These are phyloP conservation scores for Nissolia schottii DNA, from an alignment of 306 rosid species.

Conservation along the genomic window DNA sequence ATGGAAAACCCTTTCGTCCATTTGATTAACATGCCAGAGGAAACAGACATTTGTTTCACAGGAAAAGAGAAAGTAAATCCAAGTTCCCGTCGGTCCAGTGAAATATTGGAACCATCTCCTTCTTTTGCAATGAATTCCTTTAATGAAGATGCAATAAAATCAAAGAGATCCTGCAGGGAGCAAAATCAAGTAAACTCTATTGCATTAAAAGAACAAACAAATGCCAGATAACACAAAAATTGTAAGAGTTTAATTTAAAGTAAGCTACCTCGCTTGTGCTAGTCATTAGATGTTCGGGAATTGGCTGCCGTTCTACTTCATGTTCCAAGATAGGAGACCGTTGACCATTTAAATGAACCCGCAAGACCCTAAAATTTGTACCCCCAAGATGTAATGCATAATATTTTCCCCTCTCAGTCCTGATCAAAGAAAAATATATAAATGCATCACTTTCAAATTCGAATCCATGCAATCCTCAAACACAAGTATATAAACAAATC, in stretches of 20 bases:
- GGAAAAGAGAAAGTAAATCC: slow-evolving; percentile 97
- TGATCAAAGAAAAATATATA: slow-evolving; percentile 24
- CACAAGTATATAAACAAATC: not conserved
- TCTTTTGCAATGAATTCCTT: slow-evolving; percentile 64
- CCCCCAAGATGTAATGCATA: slow-evolving; percentile 93
- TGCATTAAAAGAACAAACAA: not conserved
- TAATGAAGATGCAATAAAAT: slow-evolving; percentile 72
- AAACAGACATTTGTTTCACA: slow-evolving; percentile 64
- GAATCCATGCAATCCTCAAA: not conserved
- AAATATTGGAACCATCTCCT: slow-evolving; percentile 43
- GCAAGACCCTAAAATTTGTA: slow-evolving; percentile 82
- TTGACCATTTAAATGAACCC: slow-evolving; percentile 68
- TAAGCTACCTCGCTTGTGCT: slow-evolving; percentile 74
- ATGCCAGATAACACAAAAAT: not conserved
- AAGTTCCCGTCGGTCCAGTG: slow-evolving; percentile 55
- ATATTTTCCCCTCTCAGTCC: slow-evolving; percentile 78
- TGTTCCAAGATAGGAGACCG: slow-evolving; percentile 42
- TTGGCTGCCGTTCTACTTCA: slow-evolving; percentile 64
- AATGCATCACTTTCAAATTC: not conserved
- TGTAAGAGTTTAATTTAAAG: not conserved
- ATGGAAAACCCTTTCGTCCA: slow-evolving; percentile 88
- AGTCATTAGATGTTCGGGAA: slow-evolving; percentile 68
- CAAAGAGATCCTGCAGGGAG: slow-evolving; percentile 72
- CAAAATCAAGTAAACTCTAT: slow-evolving; percentile 9
- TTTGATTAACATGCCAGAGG: slow-evolving; percentile 79